A percentile compares a stretch with the other conserved stretches of the same genome.
Conservation (phyloP, 306 rosid species). For the Clitoria ternatea region DNA sequence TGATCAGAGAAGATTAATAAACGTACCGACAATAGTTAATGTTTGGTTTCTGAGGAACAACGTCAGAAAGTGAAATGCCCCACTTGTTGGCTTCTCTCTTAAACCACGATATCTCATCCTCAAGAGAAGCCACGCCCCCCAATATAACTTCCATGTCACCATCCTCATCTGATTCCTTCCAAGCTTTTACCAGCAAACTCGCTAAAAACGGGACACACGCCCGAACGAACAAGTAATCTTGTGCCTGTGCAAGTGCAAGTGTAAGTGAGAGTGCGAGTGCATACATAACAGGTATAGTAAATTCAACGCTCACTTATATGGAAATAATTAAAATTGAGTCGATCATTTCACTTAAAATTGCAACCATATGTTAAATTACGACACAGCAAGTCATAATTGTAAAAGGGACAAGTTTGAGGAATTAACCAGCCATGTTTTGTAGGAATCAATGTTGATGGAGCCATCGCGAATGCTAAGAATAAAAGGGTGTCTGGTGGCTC, state of each 20-base stretch:
- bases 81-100: conserved; percentile 61
- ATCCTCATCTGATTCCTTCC: conserved; percentile 51
- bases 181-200: conserved; percentile 60
- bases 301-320: no score
- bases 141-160: conserved; percentile 59
- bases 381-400: neutral
- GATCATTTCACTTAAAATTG: neutral
- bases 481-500: conserved; percentile 77
- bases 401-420: neutral
- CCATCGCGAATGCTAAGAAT: conserved; percentile 62
- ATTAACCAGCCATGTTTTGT: conserved; percentile 72
- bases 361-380: neutral
- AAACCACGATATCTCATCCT: conserved; percentile 75
- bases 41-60: conserved; percentile 50
- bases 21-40: conserved; percentile 55
- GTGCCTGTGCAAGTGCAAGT: conserved; percentile 45
- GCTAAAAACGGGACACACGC: conserved; percentile 62
- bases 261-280: no score
- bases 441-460: conserved; percentile 52
- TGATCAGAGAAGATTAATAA: neutral
- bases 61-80: conserved; percentile 40
- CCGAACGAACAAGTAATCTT: conserved; percentile 74
- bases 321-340: no score
- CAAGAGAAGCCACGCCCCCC: conserved; percentile 54
- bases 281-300: no score